Base-by-base conservation (phyloP, 257 asterid genomes). In the Solanum ossicruentum region DNA sequence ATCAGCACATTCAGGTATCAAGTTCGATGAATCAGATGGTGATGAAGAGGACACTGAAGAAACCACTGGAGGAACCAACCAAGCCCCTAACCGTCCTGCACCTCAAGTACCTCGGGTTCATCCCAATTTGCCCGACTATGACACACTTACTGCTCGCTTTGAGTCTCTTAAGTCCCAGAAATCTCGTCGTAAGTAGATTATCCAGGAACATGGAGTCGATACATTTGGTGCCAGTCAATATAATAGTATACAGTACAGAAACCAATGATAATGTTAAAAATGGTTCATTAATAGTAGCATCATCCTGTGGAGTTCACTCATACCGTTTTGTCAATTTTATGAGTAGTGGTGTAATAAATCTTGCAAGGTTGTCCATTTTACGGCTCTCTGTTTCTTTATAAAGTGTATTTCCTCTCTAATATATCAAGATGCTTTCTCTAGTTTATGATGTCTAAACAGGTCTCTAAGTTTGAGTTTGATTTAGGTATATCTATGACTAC, bases 41-140 rank as follows among this genome's bases (percentile, higher is more conserved):
- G 93, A 87, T 80, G 93, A 87, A 66, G 90, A 90, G 39, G 92
- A 88, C 69, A 83, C 43, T 23, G 94, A 85, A 51, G 90, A 88
- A 81, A 20, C 80, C 61, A 41, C 73, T 43, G 84, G 77, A 66
- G 89, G 88, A 57, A 70, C 61, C 23, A 80, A 78, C 66, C 85
- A 54, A 58, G 91, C 98, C 28, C 95, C 98, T 12, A 84, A 85
- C 43, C 91, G 93, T 7, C 89, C 90, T 65, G 93, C 98, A 56
- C 95, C 95, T 23, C 92, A 80, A 26, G 84, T 58, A 21, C 92
- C 92, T 28, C 93, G 95, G 9, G 95, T 91, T 86, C 99, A 93
- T 91, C 98, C 97, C 60, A 97, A 92, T 83, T 84, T 97, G 89
- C 99, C 99, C 0, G 98, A 95, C 81, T 95, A 95, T 28, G 98